Base-by-base conservation (phyloP, 192 early-diverging fungal species). In the Chytriomyces sp. region DNA sequence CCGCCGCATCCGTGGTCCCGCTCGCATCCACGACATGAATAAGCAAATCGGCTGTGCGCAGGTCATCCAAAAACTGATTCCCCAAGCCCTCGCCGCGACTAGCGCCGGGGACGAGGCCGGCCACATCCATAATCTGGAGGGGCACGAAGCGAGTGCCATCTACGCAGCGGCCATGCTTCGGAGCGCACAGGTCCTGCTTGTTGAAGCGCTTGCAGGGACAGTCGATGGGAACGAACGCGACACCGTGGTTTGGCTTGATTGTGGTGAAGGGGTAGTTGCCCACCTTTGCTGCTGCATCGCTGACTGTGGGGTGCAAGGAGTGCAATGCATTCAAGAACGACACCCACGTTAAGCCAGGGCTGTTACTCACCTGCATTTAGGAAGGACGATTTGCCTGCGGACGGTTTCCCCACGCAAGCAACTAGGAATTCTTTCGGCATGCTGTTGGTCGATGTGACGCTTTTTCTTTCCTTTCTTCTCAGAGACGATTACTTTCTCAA, bases 231-330 rank as follows among this genome's bases (percentile, higher is more conserved):
- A 91, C 86, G 79, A 93, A 62, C 2, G 63, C 63, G 33, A 93
- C 83, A 52, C 91, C 92, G 31, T 65, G 63, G 63, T 65, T 65
- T 19, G 91, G 91, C 62, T 90, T 88, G 40, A 94, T 94, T 32
- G 93, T 94, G 22, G 93, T 94, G 80, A 94, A 94, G 4, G 93
- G 93, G 57, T 88, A 93, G 74, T 88, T 91, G 40, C 91, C 93
- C 22, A 93, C 92, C 67, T 94, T 94, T 49, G 93, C 93, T 19
- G 85, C 81, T 4, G 93, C 93, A 64, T 94, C 92, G 0, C 88
- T 87, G 19, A 92, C 90, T 86, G 68, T n/a, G 8, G 41, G 41
- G 36, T n/a, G 34, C 4, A 52, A 5, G 17, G 52, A 25, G 4
- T 40, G 32, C 12, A 55, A 74, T 70, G 22, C 8, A 17, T 14